Evolutionary conservation across 345 rosid species (phyloP).

Genomic region (Melastoma malabathricum): DNA sequence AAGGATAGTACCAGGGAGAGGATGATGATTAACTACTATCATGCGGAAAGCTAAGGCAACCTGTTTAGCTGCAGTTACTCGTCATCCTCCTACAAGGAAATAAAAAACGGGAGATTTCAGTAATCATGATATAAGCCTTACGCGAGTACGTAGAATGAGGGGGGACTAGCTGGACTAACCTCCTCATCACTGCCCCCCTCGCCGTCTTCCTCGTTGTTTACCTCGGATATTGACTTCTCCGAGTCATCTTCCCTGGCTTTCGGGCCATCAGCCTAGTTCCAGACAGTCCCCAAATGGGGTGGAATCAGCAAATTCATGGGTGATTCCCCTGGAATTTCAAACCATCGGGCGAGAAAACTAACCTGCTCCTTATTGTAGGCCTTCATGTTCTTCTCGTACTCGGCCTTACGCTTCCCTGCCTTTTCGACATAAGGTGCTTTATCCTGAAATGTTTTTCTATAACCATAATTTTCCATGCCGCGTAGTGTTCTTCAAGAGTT

Average conservation of each 20-base stretch:
- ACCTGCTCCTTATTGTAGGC: constrained; percentile 76
- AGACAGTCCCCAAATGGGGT: background rate
- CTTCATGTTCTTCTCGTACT: constrained; percentile 74
- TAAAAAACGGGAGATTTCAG: too few species aligned
- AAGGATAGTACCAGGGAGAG: too few species aligned
- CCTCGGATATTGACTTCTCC: constrained; percentile 90
- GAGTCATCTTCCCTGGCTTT: constrained; percentile 62
- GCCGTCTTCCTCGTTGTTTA: constrained; percentile 73
- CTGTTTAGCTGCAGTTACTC: too few species aligned
- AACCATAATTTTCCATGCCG: background rate
- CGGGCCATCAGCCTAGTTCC: constrained; percentile 55
- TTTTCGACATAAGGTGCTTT: constrained; percentile 54
- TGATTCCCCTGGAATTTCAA: background rate
- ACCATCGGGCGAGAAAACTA: background rate
- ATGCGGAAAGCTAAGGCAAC: too few species aligned
- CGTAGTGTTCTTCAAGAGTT: background rate
- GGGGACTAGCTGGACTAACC: too few species aligned
- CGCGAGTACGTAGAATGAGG: too few species aligned
- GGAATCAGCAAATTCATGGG: background rate
- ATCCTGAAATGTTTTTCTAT: constrained; percentile 29
- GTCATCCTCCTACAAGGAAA: too few species aligned
- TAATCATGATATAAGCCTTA: too few species aligned
- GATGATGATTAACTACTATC: too few species aligned
- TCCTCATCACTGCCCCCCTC: constrained; percentile 81
- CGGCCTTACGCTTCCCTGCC: constrained; percentile 83